Base-by-base conservation (phyloP, 148 eudicot genomes). In the Rhododendron henanense region DNA sequence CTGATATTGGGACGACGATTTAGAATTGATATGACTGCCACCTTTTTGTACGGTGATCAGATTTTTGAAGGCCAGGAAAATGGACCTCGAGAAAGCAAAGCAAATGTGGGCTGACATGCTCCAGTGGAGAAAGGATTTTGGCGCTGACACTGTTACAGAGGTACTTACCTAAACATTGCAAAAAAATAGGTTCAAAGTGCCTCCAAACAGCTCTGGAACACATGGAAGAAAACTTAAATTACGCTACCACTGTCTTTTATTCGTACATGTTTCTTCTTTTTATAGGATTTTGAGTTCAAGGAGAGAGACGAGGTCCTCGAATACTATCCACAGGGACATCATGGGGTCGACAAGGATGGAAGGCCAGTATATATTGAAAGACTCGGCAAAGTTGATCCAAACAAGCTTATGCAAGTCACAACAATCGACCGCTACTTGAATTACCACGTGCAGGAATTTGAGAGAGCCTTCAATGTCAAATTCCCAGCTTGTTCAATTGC, bases 21-120 rank as follows among this genome's bases (percentile, higher is more conserved):
- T 44, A 75, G 9, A 15, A 75, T 33, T 31, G 69, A 67, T 48
- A 84, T 65, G 48, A 33, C 48, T 76, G 31, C 63, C 37, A 31
- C 21, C 69, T 57, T 79, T 31, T 79, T 39, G 23, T 55, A 63
- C 28, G 55, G 81, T 81, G 31, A 15, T 69, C 93, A 96, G 99
- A 81, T 96, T 95, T 86, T 88, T 96, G 92, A 96, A 93, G 93
- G 99, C 98, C 41, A 95, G 99, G 85, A 96, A 96, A 90, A 93
- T 95, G 87, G 99, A 96, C 77, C 85, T 95, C 23, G 98, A 95
- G 87, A 96, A 96, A 88, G 63, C 99, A 74, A 95, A 95, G 89
- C 95, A 94, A 85, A 96, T 96, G 99, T 96, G 98, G 97, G 80
- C 90, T 89, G 98, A 95, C 84, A 96, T 96, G 98, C 85, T 96